Evolutionary conservation across 495 filamentous ascomycete species (phyloP).

Genomic region (Aspergillus olivimuriae): DNA sequence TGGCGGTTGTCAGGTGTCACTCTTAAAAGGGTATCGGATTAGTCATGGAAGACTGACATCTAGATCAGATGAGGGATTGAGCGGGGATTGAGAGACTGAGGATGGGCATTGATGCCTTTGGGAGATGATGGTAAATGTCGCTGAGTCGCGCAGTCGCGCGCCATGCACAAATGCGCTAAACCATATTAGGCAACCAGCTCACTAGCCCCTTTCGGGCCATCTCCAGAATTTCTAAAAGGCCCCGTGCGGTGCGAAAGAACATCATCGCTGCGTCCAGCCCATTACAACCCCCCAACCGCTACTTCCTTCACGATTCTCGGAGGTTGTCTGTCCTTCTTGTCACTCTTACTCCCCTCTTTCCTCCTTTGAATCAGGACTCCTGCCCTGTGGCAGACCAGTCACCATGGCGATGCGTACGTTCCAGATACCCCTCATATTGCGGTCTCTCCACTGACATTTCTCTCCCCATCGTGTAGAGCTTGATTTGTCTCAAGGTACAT

Average conservation of each 20-base stretch:
- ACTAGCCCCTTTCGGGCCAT: slow-evolving; percentile 21
- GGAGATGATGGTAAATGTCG: too few species aligned
- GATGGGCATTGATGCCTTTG: too few species aligned
- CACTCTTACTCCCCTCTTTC: slow-evolving; percentile 6
- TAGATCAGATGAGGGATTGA: too few species aligned
- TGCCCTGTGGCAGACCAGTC: slow-evolving; percentile 34
- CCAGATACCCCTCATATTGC: slow-evolving; percentile 32
- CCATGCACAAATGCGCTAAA: slow-evolving; percentile 22
- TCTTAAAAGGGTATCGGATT: too few species aligned
- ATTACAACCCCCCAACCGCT: slow-evolving; percentile 5
- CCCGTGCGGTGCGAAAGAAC: slow-evolving; percentile 12
- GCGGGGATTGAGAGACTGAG: too few species aligned
- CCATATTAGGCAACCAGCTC: slow-evolving; percentile 31
- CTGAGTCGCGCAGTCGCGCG: slow-evolving; percentile 18
- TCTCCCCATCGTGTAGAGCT: slow-evolving; percentile 44
- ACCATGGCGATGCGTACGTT: slow-evolving; percentile 63
- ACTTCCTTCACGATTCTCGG: slow-evolving; percentile 11
- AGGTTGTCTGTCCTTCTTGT: slow-evolving; percentile 8
- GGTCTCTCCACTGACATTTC: slow-evolving; percentile 21
- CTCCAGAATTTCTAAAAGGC: slow-evolving; percentile 28
- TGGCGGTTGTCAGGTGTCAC: too few species aligned
- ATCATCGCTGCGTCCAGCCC: slow-evolving; percentile 8
- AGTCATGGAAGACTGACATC: too few species aligned
- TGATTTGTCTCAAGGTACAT: slow-evolving; percentile 67
- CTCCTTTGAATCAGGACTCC: slow-evolving; percentile 12